A percentile compares a stretch with the other conserved stretches of the same genome.
These are phyloP conservation scores for Talaromyces amestolkiae DNA, from an alignment of 2,329 filamentous ascomycete species.

Conservation along the genomic window DNA sequence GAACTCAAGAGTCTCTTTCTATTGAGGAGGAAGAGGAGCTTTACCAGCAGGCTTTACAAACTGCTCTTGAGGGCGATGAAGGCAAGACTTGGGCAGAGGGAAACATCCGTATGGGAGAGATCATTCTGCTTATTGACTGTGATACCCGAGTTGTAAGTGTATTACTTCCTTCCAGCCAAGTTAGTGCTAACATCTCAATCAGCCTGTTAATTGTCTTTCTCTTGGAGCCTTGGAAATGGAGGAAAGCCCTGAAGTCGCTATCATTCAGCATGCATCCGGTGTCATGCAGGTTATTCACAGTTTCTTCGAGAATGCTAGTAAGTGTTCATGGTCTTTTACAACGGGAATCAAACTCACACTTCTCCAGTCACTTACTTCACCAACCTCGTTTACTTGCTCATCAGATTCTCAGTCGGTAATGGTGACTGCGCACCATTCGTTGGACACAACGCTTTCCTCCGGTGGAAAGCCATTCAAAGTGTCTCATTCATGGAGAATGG, in stretches of 20 bases:
- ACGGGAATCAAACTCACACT: not conserved
- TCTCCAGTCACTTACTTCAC: constrained; percentile 67
- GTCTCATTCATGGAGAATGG: constrained; percentile 41
- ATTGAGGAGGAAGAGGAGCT: constrained; percentile 44
- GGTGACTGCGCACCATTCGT: constrained; percentile 74
- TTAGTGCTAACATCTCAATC: not conserved
- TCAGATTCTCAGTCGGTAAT: constrained; percentile 66
- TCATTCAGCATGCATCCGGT: constrained; percentile 69
- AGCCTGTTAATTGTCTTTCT: constrained; percentile 63
- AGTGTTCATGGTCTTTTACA: not conserved
- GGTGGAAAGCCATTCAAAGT: constrained; percentile 52
- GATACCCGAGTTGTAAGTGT: constrained; percentile 58
- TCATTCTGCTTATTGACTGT: constrained; percentile 68
- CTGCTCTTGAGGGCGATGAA: constrained; percentile 51
- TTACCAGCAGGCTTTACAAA: constrained; percentile 32
- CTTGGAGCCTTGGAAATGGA: constrained; percentile 74
- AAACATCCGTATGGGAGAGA: constrained; percentile 81
- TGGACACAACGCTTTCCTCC: constrained; percentile 72
- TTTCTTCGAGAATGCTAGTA: constrained; percentile 68
- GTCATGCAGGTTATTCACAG: constrained; percentile 73
- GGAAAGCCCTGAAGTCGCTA: constrained; percentile 65
- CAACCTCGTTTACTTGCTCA: constrained; percentile 71
- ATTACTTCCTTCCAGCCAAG: not conserved
- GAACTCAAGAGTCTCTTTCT: constrained; percentile 16
- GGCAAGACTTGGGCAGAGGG: constrained; percentile 62